Evolutionary conservation across 345 rosid genomes (phyloP).

Genomic region (Isatis tinctoria): DNA sequence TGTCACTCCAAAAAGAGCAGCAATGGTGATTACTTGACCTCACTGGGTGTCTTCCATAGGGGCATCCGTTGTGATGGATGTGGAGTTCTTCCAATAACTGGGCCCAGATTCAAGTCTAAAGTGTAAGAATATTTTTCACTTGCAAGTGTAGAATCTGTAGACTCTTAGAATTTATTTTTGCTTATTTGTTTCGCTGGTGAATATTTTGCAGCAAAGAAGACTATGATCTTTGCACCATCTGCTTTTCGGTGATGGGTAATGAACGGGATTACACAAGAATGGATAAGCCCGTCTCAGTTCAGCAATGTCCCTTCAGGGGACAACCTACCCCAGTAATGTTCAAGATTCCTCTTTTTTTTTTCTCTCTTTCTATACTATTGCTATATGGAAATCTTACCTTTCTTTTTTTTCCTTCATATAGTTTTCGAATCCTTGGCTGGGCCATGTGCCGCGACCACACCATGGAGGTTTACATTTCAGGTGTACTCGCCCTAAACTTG

Average conservation of each 20-base stretch:
- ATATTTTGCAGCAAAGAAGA: slow-evolving; percentile 55
- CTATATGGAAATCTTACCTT: slow-evolving; percentile 7
- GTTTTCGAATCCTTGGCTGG: slow-evolving; percentile 33
- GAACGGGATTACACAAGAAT: slow-evolving; percentile 63
- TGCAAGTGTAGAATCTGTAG: background rate
- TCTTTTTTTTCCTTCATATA: background rate
- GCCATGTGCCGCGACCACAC: slow-evolving; percentile 25
- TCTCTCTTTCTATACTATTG: background rate
- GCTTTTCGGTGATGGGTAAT: slow-evolving; percentile 68
- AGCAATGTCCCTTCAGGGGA: slow-evolving; percentile 33
- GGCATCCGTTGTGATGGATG: slow-evolving; percentile 91
- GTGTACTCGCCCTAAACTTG: slow-evolving; percentile 46
- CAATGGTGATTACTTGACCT: slow-evolving; percentile 27
- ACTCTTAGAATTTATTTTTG: background rate
- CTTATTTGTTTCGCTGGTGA: background rate
- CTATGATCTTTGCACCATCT: slow-evolving; percentile 88
- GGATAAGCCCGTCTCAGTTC: slow-evolving; percentile 50
- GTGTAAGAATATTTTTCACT: slow-evolving; percentile 51
- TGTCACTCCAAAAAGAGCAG: slow-evolving; percentile 32
- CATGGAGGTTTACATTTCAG: slow-evolving; percentile 27
- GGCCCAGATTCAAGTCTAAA: slow-evolving; percentile 84
- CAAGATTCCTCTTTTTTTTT: background rate
- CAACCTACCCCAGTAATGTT: slow-evolving; percentile 38
- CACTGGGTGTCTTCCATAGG: slow-evolving; percentile 58
- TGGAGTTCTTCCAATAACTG: slow-evolving; percentile 85